Evolutionary conservation across 73 alveolate genomes (phyloP), one percentile per base, ranked within the genome.

Genomic region (Paramecium bursaria): DNA sequence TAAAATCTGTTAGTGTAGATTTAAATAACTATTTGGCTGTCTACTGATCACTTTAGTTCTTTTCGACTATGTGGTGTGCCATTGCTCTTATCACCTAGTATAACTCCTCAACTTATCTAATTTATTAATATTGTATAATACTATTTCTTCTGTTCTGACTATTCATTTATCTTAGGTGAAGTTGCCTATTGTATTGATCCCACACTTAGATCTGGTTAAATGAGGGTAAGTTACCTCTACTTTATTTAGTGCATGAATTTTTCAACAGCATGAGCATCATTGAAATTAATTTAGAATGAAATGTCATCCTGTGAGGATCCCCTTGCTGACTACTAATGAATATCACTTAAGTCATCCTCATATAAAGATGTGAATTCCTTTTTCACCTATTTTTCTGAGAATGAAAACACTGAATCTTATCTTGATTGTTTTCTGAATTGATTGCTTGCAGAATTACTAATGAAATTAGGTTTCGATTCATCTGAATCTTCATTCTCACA

Each of bases 221-320:
- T 19, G 3, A 35, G 39, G 10, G 82, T 39, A 9, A 35, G 42
- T 42, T 67, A 17, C 21, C 27, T 31, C 7, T 67, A 4, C 14
- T 67, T 67, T 0, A 67, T 67, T 67, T 67, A 67, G 0, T 53
- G 10, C 82, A 67, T 33, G 4, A 67, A 67, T 67, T 67, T 67
- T 15, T 67, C 82, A n/a, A 67, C 82, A 11, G 82, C 82, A 39
- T 67, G 33, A 4, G 60, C 42, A 67, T 67, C 82, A 67, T 67
- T 67, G 44, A 67, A 67, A 67, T 67, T 47, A 14, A 67, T 19
- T 42, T 67, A 67, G 21, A 67, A 35, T 67, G 26, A 23, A 2
- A 67, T 67, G 4, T 67, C 82, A 67, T 67, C 82, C 1, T 39
- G 22, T 2, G 33, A 21, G 33, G 82, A 67, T 19, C 55, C 49